Base-by-base conservation (phyloP, 2,329 filamentous ascomycete species). In the Diatrype stigma region DNA sequence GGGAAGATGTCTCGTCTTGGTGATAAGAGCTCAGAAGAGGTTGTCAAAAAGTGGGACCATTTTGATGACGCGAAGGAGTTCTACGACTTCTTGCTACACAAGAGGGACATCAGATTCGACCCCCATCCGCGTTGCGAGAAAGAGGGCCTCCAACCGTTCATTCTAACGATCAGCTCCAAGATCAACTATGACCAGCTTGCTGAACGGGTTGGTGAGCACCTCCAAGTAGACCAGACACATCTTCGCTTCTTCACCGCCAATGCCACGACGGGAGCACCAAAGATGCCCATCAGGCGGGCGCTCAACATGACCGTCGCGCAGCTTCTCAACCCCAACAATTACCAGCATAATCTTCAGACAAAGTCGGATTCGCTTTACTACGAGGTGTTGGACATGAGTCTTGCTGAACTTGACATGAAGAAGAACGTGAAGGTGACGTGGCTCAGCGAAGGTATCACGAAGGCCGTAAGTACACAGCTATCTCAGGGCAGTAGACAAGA, bases 61-160 rank as follows among this genome's bases (percentile, higher is more conserved):
- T 80, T 80, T 51, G 78, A 85, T 14, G 90, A 96, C 63, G 90
- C 90, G 2, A 84, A 85, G 53, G 82, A 89, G 46, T 97, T 91
- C 70, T 99, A 99, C 68, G 94, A 99, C 63, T 96, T 95, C 67
- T 79, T 99, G 2, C 77, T 93, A 57, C 90, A 96, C 70, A 88
- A 88, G 68, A 86, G 90, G 64, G 82, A 80, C 5, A 83, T 99
- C 35, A 84, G 80, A 46, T 96, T 99, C 64, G 80, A 83, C 46
- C 86, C 92, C 17, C 82, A 86, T 54, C 80, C 81, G 1, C 74
- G 61, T 73, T 83, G 71, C 66, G 82, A 75, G 69, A 76, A 70
- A 23, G 71, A 75, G 34, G 74, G 84, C 51, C 84, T 86, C 40
- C 79, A 84, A 6, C 74, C 74, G 1, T 96, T 99, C 63, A 81